Percentiles rank a stretch among this genome's conserved stretches.
Conservation (phyloP, 208 protist species). For the Acanthamoeba culbertsoni region DNA sequence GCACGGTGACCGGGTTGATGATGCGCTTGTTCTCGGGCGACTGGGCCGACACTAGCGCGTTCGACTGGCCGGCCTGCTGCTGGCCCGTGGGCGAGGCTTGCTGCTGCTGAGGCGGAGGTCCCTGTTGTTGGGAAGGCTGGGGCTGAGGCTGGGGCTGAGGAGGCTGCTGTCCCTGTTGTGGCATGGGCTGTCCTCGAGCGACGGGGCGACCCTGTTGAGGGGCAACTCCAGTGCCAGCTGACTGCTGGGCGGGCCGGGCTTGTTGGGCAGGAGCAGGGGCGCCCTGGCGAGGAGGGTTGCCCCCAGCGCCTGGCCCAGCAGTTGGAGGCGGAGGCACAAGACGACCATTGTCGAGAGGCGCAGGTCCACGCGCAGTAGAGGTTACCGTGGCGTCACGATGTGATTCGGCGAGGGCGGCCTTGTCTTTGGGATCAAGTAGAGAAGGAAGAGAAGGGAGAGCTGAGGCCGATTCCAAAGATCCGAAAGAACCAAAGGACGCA, state of each 20-base stretch:
- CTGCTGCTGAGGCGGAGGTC: neutral
- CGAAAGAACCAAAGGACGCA: neutral
- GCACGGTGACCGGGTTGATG: constrained; percentile 44
- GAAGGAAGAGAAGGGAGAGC: neutral
- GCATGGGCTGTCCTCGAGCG: neutral
- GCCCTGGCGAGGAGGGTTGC: neutral
- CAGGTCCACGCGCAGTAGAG: neutral
- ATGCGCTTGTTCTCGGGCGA: neutral
- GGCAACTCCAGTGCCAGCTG: neutral
- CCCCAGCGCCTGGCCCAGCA: neutral
- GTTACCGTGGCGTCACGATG: neutral
- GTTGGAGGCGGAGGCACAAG: neutral
- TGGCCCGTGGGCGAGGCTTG: neutral
- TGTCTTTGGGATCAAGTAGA: neutral
- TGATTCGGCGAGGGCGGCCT: neutral
- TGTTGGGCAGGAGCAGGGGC: neutral
- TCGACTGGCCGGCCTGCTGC: too few species aligned
- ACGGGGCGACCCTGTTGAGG: neutral
- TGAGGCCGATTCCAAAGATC: neutral
- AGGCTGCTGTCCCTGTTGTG: neutral
- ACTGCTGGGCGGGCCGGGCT: neutral
- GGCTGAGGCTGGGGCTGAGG: neutral
- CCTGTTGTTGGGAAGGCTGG: neutral
- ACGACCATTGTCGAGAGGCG: neutral
- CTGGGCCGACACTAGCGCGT: neutral